phyloP scores from a whole-genome alignment of 1,284 basidiomycete species.

The Trametes versicolor region DNA sequence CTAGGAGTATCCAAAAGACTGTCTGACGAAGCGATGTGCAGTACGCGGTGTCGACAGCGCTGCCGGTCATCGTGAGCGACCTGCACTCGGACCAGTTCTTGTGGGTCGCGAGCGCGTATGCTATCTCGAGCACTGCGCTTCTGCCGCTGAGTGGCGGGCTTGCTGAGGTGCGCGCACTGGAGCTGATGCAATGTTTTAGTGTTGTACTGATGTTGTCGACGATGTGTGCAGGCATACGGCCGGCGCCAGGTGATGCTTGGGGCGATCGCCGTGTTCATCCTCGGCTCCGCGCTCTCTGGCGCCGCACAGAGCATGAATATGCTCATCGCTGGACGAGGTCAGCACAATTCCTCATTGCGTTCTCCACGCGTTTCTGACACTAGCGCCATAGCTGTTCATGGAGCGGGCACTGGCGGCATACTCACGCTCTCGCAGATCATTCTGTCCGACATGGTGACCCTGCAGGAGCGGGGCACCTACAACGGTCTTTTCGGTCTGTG shows the following conservation, averaged over 20 bases:
- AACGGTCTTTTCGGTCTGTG: conserved; percentile 28
- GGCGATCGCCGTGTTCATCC: conserved; percentile 8
- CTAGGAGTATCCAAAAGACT: not conserved
- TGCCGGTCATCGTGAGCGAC: conserved; percentile 43
- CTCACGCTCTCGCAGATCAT: conserved; percentile 42
- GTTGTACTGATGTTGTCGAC: not conserved
- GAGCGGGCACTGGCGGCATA: conserved; percentile 58
- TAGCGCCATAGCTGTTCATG: conserved; percentile 47
- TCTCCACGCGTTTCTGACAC: not conserved
- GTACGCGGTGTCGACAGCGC: conserved; percentile 44
- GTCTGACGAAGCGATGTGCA: not conserved
- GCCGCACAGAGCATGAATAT: conserved; percentile 52
- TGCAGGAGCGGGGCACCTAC: conserved; percentile 27
- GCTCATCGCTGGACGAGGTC: conserved; percentile 50
- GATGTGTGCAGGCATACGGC: conserved; percentile 12
- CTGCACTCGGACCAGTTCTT: conserved; percentile 41
- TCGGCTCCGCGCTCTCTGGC: conserved; percentile 44
- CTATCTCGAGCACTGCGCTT: conserved; percentile 39
- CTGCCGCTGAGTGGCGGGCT: conserved; percentile 35
- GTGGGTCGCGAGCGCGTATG: conserved; percentile 41
- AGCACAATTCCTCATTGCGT: not conserved
- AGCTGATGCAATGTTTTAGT: too few species aligned
- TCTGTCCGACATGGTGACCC: conserved; percentile 29
- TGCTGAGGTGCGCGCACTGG: conserved; percentile 17
- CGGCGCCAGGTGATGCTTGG: conserved; percentile 18